Evolutionary conservation across 2,329 filamentous ascomycete species (phyloP), one percentile per base, ranked within the genome.

Genomic region (Ciborinia camelliae): DNA sequence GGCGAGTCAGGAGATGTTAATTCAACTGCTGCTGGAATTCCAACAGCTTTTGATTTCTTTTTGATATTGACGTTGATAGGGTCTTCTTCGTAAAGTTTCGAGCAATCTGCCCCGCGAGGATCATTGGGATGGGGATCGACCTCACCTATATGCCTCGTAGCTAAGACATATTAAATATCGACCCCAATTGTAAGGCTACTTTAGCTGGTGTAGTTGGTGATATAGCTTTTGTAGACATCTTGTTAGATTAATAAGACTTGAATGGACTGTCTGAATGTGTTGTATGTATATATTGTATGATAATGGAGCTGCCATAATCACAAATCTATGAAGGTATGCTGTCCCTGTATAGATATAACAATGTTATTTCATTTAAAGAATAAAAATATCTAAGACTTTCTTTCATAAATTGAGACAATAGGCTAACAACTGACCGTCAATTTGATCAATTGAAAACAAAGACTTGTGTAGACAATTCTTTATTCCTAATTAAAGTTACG

Each of bases 121-220:
- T 60, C 43, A 18, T 3, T 20, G 7, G 57, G 57, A 28, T 60
- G 41, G 15, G 45, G 57, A 26, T 60, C 57, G n/a, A 20, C 12
- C 20, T 26, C 23, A 39, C 20, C 14, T 23, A 9, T 10, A 47
- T 35, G 9, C 7, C 23, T 12, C 20, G 28, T 32, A 32, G 26
- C 57, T 2, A 60, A 35, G 8, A 50, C 12, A 4, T 23, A 47
- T 60, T 60, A 43, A 10, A 59, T 9, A 12, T 59, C 55, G 20
- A 60, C 18, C 4, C 57, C 57, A 18, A 60, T 50, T 48, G 57
- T 60, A 28, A 60, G 57, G 20, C 28, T 4, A 10, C n/a, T 7
- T 55, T 4, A 14, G 2, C 5, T 23, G 53, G n/a, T 7, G 14
- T 3, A 9, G n/a, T 15, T 28, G 23, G 12, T 28, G 53, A 2